phyloP scores from a whole-genome alignment of 192 early-diverging fungal genomes.

The Phlyctochytrium arcticum region DNA sequence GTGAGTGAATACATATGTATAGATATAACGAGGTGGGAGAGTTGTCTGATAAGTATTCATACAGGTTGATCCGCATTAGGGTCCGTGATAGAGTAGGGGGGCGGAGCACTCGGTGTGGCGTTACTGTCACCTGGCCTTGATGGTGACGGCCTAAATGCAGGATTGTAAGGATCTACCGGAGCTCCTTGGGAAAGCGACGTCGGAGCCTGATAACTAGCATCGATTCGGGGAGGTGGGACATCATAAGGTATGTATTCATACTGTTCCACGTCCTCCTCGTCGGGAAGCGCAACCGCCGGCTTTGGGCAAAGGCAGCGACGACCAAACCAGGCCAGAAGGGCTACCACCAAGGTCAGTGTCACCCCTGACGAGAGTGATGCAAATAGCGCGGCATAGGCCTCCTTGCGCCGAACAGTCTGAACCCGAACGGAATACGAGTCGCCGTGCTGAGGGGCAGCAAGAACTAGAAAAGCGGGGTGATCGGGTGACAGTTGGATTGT shows the following conservation, averaged over 20 bases:
- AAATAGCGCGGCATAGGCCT: constrained; percentile 14
- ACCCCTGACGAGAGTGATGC: background rate
- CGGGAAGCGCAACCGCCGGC: too few species aligned
- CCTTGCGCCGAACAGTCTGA: background rate
- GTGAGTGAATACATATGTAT: too few species aligned
- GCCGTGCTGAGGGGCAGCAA: constrained; percentile 5
- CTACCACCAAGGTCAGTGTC: background rate
- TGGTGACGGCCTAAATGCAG: background rate
- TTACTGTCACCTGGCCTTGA: background rate
- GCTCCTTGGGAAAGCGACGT: too few species aligned
- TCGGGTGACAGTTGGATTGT: background rate
- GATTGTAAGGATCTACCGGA: too few species aligned
- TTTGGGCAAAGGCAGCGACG: too few species aligned
- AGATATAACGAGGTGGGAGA: too few species aligned
- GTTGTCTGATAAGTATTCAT: too few species aligned
- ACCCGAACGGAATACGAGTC: constrained; percentile 9
- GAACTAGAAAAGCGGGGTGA: background rate
- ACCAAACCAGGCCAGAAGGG: constrained; percentile 9
- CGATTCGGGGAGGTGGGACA: too few species aligned
- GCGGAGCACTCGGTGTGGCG: background rate
- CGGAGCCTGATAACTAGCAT: too few species aligned
- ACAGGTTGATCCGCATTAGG: background rate
- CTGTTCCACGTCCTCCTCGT: too few species aligned
- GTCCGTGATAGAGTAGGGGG: constrained; percentile 4
- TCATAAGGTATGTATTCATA: too few species aligned